Evolutionary conservation across 768 basidiomycete species (phyloP).

Genomic region (Paxillus ammoniavirescens): DNA sequence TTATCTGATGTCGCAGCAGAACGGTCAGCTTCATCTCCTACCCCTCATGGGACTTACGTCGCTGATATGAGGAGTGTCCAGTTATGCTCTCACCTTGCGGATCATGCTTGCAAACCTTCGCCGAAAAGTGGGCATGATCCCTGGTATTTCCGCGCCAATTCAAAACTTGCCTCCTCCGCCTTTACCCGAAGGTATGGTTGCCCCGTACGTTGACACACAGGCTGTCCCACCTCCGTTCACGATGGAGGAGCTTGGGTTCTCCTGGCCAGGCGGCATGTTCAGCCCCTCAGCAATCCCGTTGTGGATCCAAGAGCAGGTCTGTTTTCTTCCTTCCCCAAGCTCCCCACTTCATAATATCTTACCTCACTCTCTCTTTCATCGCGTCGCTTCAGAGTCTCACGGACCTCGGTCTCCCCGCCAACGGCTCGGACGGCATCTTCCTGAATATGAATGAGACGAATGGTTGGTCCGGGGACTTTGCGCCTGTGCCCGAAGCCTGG

Average conservation of each 20-base stretch:
- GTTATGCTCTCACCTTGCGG: constrained; percentile 86
- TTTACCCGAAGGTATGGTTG: constrained; percentile 57
- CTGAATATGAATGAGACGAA: constrained; percentile 66
- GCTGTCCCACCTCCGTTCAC: constrained; percentile 64
- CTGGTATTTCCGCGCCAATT: constrained; percentile 45
- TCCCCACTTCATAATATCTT: not conserved
- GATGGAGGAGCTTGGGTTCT: constrained; percentile 82
- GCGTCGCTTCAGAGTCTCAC: constrained; percentile 63
- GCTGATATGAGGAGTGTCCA: constrained; percentile 28
- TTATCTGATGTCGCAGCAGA: constrained; percentile 93
- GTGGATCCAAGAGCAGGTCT: constrained; percentile 89
- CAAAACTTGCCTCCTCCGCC: constrained; percentile 53
- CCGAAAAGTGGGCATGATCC: constrained; percentile 75
- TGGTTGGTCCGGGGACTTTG: constrained; percentile 77
- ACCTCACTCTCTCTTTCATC: not conserved
- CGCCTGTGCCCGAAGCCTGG: constrained; percentile 82
- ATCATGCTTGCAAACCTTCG: constrained; percentile 93
- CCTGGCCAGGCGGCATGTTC: constrained; percentile 68
- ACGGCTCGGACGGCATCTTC: constrained; percentile 91
- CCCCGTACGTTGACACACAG: constrained; percentile 54
- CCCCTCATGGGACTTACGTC: not conserved
- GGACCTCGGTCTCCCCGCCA: constrained; percentile 88
- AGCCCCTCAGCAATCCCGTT: constrained; percentile 81
- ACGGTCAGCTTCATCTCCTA: constrained; percentile 44
- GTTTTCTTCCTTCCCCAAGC: constrained; percentile 22